phyloP scores from a whole-genome alignment of 2,329 filamentous ascomycete genomes.

The Biscogniauxia marginata region DNA sequence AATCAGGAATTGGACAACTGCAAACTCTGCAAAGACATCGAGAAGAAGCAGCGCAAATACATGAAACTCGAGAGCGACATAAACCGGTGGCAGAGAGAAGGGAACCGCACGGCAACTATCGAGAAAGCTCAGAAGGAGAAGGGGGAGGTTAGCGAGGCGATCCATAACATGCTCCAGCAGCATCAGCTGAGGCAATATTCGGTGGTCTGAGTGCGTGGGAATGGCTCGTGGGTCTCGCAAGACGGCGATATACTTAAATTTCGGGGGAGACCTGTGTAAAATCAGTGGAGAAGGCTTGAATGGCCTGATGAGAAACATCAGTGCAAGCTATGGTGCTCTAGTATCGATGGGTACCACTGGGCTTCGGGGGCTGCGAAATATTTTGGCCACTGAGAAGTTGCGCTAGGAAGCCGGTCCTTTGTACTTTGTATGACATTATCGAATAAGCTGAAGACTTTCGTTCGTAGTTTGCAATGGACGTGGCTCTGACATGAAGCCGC shows the following conservation, averaged over 20 bases:
- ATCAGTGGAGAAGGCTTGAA: slow-evolving; percentile 16
- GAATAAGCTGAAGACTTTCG: slow-evolving; percentile 1
- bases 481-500: background rate
- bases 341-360: slow-evolving; percentile 15
- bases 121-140: slow-evolving; percentile 70
- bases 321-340: background rate
- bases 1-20: slow-evolving; percentile 64
- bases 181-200: slow-evolving; percentile 41
- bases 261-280: slow-evolving; percentile 4
- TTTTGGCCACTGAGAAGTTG: slow-evolving; percentile 14
- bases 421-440: slow-evolving; percentile 13
- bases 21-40: slow-evolving; percentile 84
- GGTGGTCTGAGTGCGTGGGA: slow-evolving; percentile 29
- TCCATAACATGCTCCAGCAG: slow-evolving; percentile 44
- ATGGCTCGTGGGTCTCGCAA: slow-evolving; percentile 1
- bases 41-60: slow-evolving; percentile 76
- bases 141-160: slow-evolving; percentile 60
- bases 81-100: slow-evolving; percentile 73
- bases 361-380: slow-evolving; percentile 9
- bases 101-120: slow-evolving; percentile 71
- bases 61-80: slow-evolving; percentile 74
- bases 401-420: slow-evolving; percentile 24
- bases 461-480: background rate
- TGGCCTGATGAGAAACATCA: slow-evolving; percentile 6
- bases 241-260: background rate